A percentile compares a stretch with the other conserved stretches of the same genome.
These are phyloP conservation scores for Cladophialophora bantiana DNA, from an alignment of 2,329 filamentous ascomycete genomes.

Conservation along the genomic window DNA sequence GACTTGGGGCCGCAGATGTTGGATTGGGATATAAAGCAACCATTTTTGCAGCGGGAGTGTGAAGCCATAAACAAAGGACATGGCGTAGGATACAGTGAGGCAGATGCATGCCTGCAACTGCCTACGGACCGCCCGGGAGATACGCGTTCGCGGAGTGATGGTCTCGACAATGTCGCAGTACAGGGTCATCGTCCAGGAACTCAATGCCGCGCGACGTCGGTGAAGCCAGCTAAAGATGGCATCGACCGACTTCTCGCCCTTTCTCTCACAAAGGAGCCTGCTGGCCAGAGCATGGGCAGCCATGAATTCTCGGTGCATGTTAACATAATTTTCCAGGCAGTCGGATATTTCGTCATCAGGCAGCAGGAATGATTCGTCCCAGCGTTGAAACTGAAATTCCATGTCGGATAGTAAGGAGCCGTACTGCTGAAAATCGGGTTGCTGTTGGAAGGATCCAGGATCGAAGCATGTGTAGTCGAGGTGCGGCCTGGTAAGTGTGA, in stretches of 20 bases:
- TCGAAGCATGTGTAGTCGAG: conserved; percentile 12
- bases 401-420: conserved; percentile 1
- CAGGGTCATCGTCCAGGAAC: conserved; percentile 23
- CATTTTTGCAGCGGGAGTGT: conserved; percentile 11
- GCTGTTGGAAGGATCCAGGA: conserved; percentile 19
- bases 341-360: conserved; percentile 22
- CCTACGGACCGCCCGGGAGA: conserved; percentile 17
- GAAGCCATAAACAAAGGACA: conserved; percentile 23
- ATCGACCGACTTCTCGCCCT: background rate
- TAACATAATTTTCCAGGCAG: conserved; percentile 13
- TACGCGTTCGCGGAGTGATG: conserved; percentile 15
- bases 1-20: conserved; percentile 25
- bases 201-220: conserved; percentile 12
- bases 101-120: conserved; percentile 25
- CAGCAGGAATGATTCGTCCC: conserved; percentile 27
- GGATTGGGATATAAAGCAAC: conserved; percentile 23
- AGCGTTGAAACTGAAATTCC: conserved; percentile 11
- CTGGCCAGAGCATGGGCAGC: conserved; percentile 8
- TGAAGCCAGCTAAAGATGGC: conserved; percentile 20
- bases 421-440: conserved; percentile 9
- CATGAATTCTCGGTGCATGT: conserved; percentile 25
- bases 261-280: background rate
- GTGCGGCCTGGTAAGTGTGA: conserved; percentile 18
- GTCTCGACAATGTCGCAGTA: conserved; percentile 21
- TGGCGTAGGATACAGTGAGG: conserved; percentile 19